Conservation (phyloP, 768 basidiomycete genomes). For the Filobasidium floriforme region DNA sequence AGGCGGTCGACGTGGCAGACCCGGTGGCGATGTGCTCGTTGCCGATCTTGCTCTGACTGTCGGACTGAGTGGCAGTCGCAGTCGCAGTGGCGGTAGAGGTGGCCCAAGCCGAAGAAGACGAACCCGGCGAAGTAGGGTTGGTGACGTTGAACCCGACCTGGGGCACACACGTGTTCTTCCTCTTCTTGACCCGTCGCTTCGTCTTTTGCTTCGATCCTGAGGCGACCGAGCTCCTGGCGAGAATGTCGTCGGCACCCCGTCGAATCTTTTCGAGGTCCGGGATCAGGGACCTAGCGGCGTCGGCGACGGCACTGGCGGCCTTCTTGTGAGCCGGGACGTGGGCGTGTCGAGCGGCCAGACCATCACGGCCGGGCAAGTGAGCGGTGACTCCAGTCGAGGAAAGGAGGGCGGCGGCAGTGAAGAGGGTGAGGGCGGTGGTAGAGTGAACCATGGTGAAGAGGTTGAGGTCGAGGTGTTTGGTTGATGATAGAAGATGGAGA, state of each 20-base stretch:
- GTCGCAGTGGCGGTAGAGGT: conserved; percentile 22
- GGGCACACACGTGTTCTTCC: conserved; percentile 30
- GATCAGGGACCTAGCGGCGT: neutral
- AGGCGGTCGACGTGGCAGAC: conserved; percentile 17
- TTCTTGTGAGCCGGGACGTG: neutral
- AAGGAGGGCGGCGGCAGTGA: conserved; percentile 3
- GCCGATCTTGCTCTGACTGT: neutral
- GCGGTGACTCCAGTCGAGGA: neutral
- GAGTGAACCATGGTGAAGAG: neutral
- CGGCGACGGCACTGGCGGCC: neutral
- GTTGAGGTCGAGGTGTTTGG: neutral
- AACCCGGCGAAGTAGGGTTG: conserved; percentile 2
- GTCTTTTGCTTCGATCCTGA: conserved; percentile 9
- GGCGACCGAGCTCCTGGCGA: neutral
- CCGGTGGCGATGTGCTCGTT: conserved; percentile 15
- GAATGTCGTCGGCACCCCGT: neutral
- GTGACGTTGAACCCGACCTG: conserved; percentile 20
- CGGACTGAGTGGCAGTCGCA: conserved; percentile 7
- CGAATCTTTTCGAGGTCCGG: conserved; percentile 21
- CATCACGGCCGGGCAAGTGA: neutral
- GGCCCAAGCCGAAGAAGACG: conserved; percentile 11
- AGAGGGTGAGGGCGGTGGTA: neutral
- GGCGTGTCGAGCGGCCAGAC: neutral
- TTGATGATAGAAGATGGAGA: neutral
- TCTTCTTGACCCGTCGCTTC: conserved; percentile 39